phyloP scores from a whole-genome alignment of 192 early-diverging fungal genomes.

The Chytriomyces hyalinus region DNA sequence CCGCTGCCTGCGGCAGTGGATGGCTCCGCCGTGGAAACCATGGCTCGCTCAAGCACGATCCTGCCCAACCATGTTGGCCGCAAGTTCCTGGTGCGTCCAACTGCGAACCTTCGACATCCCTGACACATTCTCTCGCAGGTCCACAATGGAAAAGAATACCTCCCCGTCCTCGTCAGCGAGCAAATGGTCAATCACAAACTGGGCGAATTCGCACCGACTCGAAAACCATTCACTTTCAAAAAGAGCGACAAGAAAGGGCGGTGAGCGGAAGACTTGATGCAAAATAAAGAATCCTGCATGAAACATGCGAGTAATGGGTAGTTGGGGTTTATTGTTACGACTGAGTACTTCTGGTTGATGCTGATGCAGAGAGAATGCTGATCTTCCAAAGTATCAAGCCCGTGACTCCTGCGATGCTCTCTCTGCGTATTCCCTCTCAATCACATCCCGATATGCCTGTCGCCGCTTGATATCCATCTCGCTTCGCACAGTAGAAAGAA shows the following conservation, averaged over 20 bases:
- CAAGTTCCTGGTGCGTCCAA: conserved; percentile 72
- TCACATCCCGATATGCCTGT: not conserved
- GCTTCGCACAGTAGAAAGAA: not conserved
- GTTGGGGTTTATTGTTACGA: too few species aligned
- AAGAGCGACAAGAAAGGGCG: conserved; percentile 41
- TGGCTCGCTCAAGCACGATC: conserved; percentile 85
- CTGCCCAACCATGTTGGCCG: conserved; percentile 87
- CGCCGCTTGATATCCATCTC: not conserved
- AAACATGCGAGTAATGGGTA: not conserved
- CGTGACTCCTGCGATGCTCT: not conserved
- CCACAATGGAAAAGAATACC: conserved; percentile 92
- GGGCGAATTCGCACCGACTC: conserved; percentile 91
- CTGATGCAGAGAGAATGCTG: too few species aligned
- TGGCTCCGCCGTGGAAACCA: conserved; percentile 58
- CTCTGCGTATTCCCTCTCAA: conserved; percentile 6
- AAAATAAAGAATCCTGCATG: not conserved
- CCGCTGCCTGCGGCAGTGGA: conserved; percentile 36
- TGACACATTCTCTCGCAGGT: conserved; percentile 54
- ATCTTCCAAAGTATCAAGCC: not conserved
- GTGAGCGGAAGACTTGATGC: not conserved
- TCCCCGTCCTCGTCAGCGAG: conserved; percentile 83
- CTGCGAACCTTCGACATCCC: not conserved
- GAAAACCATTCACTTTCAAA: conserved; percentile 78
- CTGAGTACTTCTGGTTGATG: too few species aligned
- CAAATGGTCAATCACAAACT: conserved; percentile 95